Base-by-base conservation (phyloP, 2,329 filamentous ascomycete species). In the Cytospora chrysosperma region DNA sequence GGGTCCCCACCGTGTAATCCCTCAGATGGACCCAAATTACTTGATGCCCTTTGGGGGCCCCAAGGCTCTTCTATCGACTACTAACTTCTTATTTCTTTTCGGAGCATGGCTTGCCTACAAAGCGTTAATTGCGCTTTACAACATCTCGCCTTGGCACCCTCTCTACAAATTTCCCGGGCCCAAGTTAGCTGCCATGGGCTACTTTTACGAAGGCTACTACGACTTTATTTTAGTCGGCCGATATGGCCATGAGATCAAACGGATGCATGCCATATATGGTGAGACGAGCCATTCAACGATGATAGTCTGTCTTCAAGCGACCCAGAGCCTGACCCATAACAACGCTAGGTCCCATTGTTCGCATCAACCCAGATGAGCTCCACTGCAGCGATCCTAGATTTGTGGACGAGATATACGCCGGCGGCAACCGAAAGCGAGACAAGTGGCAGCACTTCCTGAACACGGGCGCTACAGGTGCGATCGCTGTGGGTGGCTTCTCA, bases 341-440 rank as follows among this genome's bases (percentile, higher is more conserved):
- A n/a, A 40, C 2, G 3, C 1, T 7, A 62, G 60, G 54, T 37
- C 76, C 76, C 2, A 74, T 78, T 34, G 72, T 78, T 8, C 70
- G 76, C 8, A 78, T 78, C 49, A 78, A 70, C 50, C 76, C 76
- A 0, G 65, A 75, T n/a, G 76, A 78, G 62, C 70, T 77, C 2
- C 76, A 78, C 63, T 77, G 76, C 67, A 70, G 68, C 10, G 74
- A 77, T 56, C 70, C 71, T 0, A 61, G 68, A 61, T 78, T 78
- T 53, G 37, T 63, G 0, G 67, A 70, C 17, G 69, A 69, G 56
- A 68, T 70, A 24, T 69, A 70, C 37, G 61, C 69, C 49, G 32
- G 61, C 13, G 64, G 64, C 0, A 66, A 64, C 28, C 66, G 69
- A 2, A 67, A 69, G 17, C 62, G 69, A 4, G 68, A 70, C 67